Evolutionary conservation across 345 rosid species (phyloP), one percentile per base, ranked within the genome.

Genomic region (Xanthoceras sorbifolium): DNA sequence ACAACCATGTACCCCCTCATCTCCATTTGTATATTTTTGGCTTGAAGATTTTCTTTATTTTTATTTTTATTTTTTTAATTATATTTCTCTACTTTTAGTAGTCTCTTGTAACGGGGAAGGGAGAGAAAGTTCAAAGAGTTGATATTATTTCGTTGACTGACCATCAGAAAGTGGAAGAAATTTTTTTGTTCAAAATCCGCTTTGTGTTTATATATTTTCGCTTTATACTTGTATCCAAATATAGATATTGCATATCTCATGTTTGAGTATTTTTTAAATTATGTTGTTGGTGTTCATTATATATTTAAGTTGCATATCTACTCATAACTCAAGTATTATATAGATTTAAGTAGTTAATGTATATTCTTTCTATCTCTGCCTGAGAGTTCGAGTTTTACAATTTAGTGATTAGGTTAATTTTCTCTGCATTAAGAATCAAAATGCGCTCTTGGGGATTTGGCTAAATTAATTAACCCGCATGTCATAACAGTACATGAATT

Each of bases 11-110:
- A 26, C 29, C 28, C 17, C 42, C 64, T 42, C 7, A 17, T 14
- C 17, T 50, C 36, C 20, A 31, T 68, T 62, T 81, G 78, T 77
- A 73, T 60, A 77, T 68, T 73, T 52, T 72, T 61, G 66, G 83
- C 36, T 67, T 77, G 71, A 72, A 25, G 46, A 69, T 65, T 57
- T 15, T 59, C 22, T 78, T 65, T 64, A 65, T 50, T 42, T 40
- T 9, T 11, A 34, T 8, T 8, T 36, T 40, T n/a, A n/a, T n/a
- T n/a, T 69, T 26, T 71, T 64, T 4, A 36, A 22, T 61, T 44
- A 22, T 23, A 59, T 44, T 68, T 68, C 28, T 17, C 34, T 44
- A 59, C 9, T 44, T 6, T 23, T 31, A 32, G 31, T 61, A 60
- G 50, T 28, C 62, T 70, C 57, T 42, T 61, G 64, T 26, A 44